These are phyloP conservation scores for Xylaria palmicola DNA, from an alignment of 495 filamentous ascomycete species.

Conservation along the genomic window DNA sequence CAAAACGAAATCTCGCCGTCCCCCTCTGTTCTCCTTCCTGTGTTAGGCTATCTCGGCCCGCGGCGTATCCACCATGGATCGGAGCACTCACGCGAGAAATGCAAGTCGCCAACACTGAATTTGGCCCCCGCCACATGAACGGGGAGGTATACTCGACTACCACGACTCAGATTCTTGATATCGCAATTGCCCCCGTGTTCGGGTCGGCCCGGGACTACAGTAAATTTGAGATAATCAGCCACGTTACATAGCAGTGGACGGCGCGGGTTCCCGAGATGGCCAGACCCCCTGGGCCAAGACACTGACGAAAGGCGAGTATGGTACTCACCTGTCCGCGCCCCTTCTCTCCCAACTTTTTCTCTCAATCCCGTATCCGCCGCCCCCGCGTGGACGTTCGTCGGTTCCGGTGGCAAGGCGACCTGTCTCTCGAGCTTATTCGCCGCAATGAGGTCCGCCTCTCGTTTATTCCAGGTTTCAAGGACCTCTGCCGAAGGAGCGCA, in stretches of 20 bases:
- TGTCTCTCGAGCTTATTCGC: conserved; percentile 64
- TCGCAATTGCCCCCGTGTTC: conserved; percentile 76
- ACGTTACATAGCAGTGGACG: no score
- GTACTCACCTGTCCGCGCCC: conserved; percentile 63
- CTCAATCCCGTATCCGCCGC: conserved; percentile 59
- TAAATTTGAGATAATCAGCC: no score
- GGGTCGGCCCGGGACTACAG: conserved; percentile 66
- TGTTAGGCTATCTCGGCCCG: no score
- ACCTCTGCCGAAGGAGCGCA: conserved; percentile 77
- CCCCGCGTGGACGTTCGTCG: conserved; percentile 70
- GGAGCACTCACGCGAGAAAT: conserved; percentile 65
- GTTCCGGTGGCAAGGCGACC: conserved; percentile 78
- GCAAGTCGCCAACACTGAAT: conserved; percentile 89
- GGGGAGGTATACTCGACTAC: conserved; percentile 86
- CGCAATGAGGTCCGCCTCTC: conserved; percentile 76
- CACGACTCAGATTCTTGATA: conserved; percentile 87
- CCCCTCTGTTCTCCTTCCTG: conserved; percentile 55
- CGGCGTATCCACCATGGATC: no score
- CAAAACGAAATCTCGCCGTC: conserved; percentile 97
- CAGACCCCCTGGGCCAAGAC: neutral
- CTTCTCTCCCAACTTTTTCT: conserved; percentile 78
- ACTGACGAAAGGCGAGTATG: neutral
- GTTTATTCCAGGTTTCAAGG: conserved; percentile 70
- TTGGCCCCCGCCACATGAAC: conserved; percentile 82
- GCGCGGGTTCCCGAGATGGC: no score